Evolutionary conservation across 768 basidiomycete genomes (phyloP).

Genomic region (Jaapia argillacea): DNA sequence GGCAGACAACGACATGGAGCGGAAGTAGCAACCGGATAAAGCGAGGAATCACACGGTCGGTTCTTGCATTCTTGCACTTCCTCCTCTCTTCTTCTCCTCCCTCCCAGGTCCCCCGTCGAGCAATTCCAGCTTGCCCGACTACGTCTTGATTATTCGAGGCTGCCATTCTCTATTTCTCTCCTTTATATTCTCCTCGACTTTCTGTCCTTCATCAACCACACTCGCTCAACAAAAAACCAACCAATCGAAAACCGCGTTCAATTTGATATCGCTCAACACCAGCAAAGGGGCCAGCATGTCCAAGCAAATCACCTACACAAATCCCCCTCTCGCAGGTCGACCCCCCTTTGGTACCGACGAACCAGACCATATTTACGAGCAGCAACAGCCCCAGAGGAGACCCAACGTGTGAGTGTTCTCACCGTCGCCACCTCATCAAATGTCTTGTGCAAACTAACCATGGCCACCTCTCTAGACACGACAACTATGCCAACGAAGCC

Average conservation of each 20-base stretch:
- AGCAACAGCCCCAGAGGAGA: conserved; percentile 25
- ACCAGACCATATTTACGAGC: conserved; percentile 49
- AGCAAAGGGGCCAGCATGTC: too few relatives aligned
- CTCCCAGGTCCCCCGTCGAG: too few relatives aligned
- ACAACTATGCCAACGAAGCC: conserved; percentile 40
- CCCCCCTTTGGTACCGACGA: conserved; percentile 65
- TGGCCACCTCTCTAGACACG: conserved; percentile 36
- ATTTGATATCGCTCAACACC: too few relatives aligned
- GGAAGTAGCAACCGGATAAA: too few relatives aligned
- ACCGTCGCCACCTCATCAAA: too few relatives aligned
- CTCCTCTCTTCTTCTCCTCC: too few relatives aligned
- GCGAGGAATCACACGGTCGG: too few relatives aligned
- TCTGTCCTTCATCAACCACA: conserved; percentile 13
- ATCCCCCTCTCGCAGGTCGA: conserved; percentile 43
- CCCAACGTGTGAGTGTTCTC: too few relatives aligned
- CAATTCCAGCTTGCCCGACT: too few relatives aligned
- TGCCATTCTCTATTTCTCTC: conserved; percentile 19
- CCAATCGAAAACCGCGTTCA: background rate
- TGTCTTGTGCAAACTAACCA: too few relatives aligned
- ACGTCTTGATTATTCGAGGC: conserved; percentile 19
- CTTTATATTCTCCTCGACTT: conserved; percentile 12
- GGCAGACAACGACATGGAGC: too few relatives aligned
- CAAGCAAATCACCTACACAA: conserved; percentile 17
- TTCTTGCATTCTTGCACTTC: too few relatives aligned
- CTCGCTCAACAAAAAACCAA: conserved; percentile 2